phyloP scores from a whole-genome alignment of 768 basidiomycete genomes.

The Boletus speciosus region DNA sequence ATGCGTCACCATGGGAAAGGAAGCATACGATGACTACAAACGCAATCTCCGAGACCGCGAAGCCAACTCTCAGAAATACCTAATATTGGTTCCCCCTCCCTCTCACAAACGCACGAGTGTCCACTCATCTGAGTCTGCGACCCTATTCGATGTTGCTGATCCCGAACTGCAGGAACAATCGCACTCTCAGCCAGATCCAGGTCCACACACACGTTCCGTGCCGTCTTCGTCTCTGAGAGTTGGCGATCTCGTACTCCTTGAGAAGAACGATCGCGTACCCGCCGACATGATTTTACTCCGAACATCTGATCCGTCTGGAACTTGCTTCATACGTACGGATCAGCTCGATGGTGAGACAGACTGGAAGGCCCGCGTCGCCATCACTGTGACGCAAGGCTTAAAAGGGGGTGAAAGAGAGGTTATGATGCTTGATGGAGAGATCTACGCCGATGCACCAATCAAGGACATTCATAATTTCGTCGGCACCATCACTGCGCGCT shows the following conservation, averaged over 20 bases:
- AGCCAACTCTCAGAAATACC: slow-evolving; percentile 92
- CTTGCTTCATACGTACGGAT: slow-evolving; percentile 97
- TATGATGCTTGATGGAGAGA: slow-evolving; percentile 72
- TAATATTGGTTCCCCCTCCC: slow-evolving; percentile 62
- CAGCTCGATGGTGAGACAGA: slow-evolving; percentile 99
- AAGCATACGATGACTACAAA: slow-evolving; percentile 98
- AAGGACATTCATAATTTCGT: slow-evolving; percentile 97
- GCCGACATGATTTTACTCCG: slow-evolving; percentile 88
- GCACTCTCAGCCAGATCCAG: slow-evolving; percentile 32
- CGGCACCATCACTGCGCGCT: slow-evolving; percentile 82
- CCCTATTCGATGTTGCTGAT: slow-evolving; percentile 19
- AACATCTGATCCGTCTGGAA: slow-evolving; percentile 86
- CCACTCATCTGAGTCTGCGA: slow-evolving; percentile 16
- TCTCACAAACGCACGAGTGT: slow-evolving; percentile 26
- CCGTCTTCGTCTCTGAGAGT: slow-evolving; percentile 88
- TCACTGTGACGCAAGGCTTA: slow-evolving; percentile 32
- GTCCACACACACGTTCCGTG: slow-evolving; percentile 64
- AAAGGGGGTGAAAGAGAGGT: slow-evolving; percentile 45
- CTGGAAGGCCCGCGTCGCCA: slow-evolving; percentile 94
- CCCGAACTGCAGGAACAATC: slow-evolving; percentile 14
- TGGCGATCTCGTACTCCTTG: slow-evolving; percentile 85
- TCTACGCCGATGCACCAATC: slow-evolving; percentile 93
- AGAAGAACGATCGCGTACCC: slow-evolving; percentile 97
- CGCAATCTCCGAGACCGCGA: slow-evolving; percentile 88
- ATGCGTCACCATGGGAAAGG: slow-evolving; percentile 95